Base-by-base conservation (phyloP, 2,329 filamentous ascomycete species). In the Venturia oleaginea region DNA sequence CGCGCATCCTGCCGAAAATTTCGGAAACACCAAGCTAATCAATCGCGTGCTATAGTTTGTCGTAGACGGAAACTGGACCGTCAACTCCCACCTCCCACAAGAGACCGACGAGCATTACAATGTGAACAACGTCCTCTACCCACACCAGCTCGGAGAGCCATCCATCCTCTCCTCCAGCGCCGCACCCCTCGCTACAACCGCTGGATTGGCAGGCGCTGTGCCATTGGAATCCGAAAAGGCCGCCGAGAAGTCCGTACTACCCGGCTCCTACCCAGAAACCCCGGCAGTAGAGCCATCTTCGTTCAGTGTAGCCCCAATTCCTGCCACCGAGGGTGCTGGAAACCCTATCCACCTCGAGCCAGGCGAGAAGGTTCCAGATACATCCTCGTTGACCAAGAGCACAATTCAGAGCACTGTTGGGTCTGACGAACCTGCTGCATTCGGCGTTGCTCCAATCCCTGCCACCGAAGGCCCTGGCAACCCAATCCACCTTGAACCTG, bases 11-110 rank as follows among this genome's bases (percentile, higher is more conserved):
- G 24, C 30, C 51, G n/a, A 34, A 15, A 27, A 19, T 30, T n/a
- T 19, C 15, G 22, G 10, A 4, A 34, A 30, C 15, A n/a, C 30
- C 24, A 19, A 30, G 19, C 59, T 60, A 60, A 60, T 15, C 3
- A 40, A 42, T 46, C 19, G n/a, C 43, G 11, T 59, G 42, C 11
- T 30, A 46, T 75, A 97, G 93, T 99, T 96, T 76, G 90, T 99
- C 71, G 93, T 97, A 69, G 91, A 99, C 83, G 91, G 90, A 70
- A 85, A 84, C 70, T 99, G 94, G 94, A 86, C 86, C 61, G 89
- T 87, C 75, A 92, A 97, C 77, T 85, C 87, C 71, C 86, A 86
- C 66, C 89, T 87, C 51, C 89, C 90, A 66, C 87, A 89, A 77
- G 92, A 97, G 78, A 85, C 86, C 72, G 93, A 97, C 81, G 83